Base-by-base conservation (phyloP, 139 green algal species). In the Picochlorum sp. region DNA sequence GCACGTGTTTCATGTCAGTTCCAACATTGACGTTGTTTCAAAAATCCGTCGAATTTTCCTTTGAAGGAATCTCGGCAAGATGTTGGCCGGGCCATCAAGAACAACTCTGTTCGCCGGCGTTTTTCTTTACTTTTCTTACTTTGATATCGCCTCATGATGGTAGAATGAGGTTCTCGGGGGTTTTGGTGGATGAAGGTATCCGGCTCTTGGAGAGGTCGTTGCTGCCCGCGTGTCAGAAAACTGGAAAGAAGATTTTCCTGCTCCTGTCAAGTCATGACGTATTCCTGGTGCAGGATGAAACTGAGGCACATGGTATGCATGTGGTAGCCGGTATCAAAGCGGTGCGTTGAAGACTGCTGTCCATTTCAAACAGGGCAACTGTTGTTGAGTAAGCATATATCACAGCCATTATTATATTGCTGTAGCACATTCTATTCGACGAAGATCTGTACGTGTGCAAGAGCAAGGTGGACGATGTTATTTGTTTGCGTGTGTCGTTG, bases 171-270 rank as follows among this genome's bases (percentile, higher is more conserved):
- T 85, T 90, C 56, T 84, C 79, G 24, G 84, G 62, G 18, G 61
- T 49, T 1, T 59, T 90, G 6, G 83, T 76, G 28, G 76, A 89
- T 5, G 57, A 71, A 14, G 84, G 84, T 1, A 28, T 80, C 0
- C 65, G 76, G 0, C 44, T 69, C 13, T 66, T 90, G n/a, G 72
- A 80, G 57, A 76, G 81, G 37, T 74, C 72, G 78, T 64, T 93
- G 45, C 49, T 92, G 32, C 86, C 86, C 18, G 80, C 82, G 1
- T 61, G 92, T 4, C 85, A 93, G 24, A 92, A 92, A 59, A 80
- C 87, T 68, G 86, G 86, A 38, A 93, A 93, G 69, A 72, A 74
- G 4, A 82, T 72, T 64, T 72, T 87, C 49, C 37, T 91, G 23
- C 72, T 93, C 28, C 58, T 93, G 28, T 49, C 72, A 0, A 62